Evolutionary conservation across 345 rosid genomes (phyloP).

Genomic region (Mangifera indica): DNA sequence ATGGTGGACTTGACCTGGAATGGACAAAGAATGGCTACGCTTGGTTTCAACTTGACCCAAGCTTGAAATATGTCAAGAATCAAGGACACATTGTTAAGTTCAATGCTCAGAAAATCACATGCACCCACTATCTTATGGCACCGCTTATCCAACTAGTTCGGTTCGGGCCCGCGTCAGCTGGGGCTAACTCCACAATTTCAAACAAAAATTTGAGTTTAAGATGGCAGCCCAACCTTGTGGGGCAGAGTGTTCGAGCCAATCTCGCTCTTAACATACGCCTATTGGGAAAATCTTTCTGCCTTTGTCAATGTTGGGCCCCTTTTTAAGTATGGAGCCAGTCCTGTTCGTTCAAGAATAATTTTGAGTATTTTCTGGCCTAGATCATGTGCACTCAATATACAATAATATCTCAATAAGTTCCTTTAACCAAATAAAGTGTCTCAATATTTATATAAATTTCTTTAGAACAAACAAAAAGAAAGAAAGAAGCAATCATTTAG

Average conservation of each 20-base stretch:
- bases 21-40: not conserved
- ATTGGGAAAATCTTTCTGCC: not conserved
- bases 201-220: not conserved
- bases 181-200: not conserved
- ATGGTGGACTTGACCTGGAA: not conserved
- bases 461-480: not conserved
- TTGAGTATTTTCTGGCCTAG: slow-evolving; percentile 6
- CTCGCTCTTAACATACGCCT: not conserved
- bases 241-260: not conserved
- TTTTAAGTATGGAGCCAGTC: not conserved
- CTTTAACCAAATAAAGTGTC: not conserved
- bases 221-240: not conserved
- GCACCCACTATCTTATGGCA: not conserved
- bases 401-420: not conserved
- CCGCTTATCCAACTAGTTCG: not conserved
- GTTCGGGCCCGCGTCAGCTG: not conserved
- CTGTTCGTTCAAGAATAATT: not conserved
- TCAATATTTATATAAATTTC: not conserved
- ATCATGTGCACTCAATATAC: not conserved
- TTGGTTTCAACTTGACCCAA: slow-evolving; percentile 1
- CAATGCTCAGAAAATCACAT: not conserved
- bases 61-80: not conserved
- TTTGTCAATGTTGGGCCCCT: not conserved
- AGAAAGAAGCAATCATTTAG: too few species aligned
- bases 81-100: not conserved